Conservation (phyloP, 345 rosid species). For the Syzygium aqueum region DNA sequence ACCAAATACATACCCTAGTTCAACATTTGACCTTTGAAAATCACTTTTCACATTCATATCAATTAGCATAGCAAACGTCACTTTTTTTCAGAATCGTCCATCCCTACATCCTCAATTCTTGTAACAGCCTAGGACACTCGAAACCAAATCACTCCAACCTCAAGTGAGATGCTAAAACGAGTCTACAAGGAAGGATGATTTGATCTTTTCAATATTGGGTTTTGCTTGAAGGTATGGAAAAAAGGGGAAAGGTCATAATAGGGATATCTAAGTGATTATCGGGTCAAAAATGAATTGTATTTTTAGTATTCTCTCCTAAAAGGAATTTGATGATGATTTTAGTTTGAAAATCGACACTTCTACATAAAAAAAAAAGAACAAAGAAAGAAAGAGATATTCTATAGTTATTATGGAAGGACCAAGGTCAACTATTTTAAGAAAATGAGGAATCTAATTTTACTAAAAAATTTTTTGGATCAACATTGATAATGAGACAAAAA, state of each 20-base stretch:
- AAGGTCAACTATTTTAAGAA: not conserved
- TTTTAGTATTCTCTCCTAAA: not conserved
- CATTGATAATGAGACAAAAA: not conserved
- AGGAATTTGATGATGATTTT: not conserved
- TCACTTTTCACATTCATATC: not conserved
- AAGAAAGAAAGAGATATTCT: not conserved
- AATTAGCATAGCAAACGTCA: not conserved
- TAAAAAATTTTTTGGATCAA: no score
- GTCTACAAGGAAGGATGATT: not conserved
- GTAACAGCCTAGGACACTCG: not conserved
- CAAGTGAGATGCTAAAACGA: not conserved
- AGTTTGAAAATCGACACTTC: not conserved
- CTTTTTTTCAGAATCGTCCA: not conserved
- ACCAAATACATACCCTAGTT: accelerated
- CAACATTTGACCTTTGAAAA: not conserved
- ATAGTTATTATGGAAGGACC: not conserved
- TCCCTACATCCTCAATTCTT: not conserved
- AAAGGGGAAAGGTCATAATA: not conserved
- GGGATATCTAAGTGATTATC: not conserved
- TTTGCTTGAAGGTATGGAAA: not conserved
- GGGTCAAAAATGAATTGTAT: not conserved
- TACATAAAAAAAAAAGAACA: not conserved
- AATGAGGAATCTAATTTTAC: not conserved
- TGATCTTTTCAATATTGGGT: not conserved
- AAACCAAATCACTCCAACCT: not conserved